These are phyloP conservation scores for Oleoguttula mirabilis DNA, from an alignment of 495 filamentous ascomycete species.

Conservation along the genomic window DNA sequence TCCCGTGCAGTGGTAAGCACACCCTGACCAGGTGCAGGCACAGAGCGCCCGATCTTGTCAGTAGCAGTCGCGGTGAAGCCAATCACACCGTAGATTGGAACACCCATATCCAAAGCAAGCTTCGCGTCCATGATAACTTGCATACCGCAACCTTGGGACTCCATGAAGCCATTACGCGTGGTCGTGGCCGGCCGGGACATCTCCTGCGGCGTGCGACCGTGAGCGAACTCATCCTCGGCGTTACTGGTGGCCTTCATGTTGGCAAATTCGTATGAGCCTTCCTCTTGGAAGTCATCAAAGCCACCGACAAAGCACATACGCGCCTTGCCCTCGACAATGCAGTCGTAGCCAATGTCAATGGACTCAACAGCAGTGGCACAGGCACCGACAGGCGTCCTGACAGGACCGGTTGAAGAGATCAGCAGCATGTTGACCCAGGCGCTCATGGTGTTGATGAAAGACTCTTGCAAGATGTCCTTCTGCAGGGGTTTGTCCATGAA, in stretches of 20 bases:
- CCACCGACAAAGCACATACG: constrained; percentile 95
- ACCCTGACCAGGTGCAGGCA: constrained; percentile 92
- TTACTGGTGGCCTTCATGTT: constrained; percentile 99
- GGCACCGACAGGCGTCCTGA: constrained; percentile 96
- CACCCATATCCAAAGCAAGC: constrained; percentile 95
- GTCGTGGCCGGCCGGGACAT: constrained; percentile 98
- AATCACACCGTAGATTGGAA: constrained; percentile 92
- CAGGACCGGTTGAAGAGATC: constrained; percentile 89
- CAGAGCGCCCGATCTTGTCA: constrained; percentile 96
- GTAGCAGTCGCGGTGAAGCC: constrained; percentile 94
- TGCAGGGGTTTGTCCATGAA: constrained; percentile 96
- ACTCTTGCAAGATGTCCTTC: constrained; percentile 98
- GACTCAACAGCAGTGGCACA: constrained; percentile 97
- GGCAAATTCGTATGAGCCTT: constrained; percentile 98
- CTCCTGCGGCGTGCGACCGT: constrained; percentile 87
- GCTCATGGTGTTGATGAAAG: constrained; percentile 99
- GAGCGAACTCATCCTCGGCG: constrained; percentile 86
- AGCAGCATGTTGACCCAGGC: constrained; percentile 99
- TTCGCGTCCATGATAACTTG: constrained; percentile 97
- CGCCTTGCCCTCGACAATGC: constrained; percentile 94
- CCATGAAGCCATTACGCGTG: constrained; percentile 96
- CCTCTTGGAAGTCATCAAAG: constrained; percentile 98
- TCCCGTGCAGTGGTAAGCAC: constrained; percentile 96
- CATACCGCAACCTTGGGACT: constrained; percentile 96
- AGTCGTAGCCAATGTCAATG: constrained; percentile 93